phyloP scores from a whole-genome alignment of 2,329 filamentous ascomycete species.

The Colletotrichum australisinense region DNA sequence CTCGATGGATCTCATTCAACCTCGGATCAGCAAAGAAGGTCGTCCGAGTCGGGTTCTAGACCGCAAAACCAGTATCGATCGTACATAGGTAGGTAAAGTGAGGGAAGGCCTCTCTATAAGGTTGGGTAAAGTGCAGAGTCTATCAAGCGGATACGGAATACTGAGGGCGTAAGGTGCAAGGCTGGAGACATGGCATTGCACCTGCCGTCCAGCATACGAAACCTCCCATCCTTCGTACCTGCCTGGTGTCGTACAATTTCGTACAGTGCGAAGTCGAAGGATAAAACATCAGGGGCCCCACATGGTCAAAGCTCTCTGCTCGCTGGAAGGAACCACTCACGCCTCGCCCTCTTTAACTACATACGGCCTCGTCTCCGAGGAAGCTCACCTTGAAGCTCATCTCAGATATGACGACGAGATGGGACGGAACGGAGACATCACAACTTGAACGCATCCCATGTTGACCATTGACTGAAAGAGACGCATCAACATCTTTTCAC shows the following conservation, averaged over 20 bases:
- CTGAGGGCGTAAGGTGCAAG: neutral
- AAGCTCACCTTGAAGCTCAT: conserved; percentile 14
- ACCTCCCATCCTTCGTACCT: too few relatives aligned
- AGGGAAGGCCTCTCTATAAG: too few relatives aligned
- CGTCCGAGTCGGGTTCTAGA: neutral
- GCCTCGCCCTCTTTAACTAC: conserved; percentile 15
- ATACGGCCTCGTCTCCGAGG: conserved; percentile 15
- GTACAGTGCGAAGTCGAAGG: neutral
- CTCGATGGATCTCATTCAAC: neutral
- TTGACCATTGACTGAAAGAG: neutral
- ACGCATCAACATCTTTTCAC: neutral
- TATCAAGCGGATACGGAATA: neutral
- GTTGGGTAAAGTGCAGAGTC: neutral
- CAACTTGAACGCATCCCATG: neutral
- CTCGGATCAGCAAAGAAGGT: neutral
- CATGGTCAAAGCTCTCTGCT: conserved; percentile 15
- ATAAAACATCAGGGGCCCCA: neutral
- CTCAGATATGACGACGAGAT: conserved; percentile 6
- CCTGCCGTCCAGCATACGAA: neutral
- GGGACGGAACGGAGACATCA: neutral
- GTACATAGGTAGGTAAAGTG: neutral
- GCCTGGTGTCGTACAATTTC: too few relatives aligned
- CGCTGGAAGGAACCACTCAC: neutral
- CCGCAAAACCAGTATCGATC: neutral
- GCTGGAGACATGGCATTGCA: neutral